Percentiles rank a stretch among this genome's conserved stretches.
Conservation (phyloP, 805 yeast genomes). For the Jamesozyma piceae region DNA sequence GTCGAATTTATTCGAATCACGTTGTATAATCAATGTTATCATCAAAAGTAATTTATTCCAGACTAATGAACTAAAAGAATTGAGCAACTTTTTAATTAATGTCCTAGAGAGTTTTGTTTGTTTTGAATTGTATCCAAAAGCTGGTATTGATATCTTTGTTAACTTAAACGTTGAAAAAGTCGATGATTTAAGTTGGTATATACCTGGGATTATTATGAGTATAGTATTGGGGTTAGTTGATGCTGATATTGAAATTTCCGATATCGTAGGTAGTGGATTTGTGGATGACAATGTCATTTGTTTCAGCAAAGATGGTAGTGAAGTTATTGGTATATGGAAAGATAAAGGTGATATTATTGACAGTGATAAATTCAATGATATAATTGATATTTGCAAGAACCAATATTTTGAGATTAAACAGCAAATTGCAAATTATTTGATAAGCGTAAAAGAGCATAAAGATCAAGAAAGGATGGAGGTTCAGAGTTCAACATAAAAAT, state of each 20-base stretch:
- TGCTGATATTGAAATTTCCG: slow-evolving; percentile 72
- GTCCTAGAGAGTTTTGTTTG: slow-evolving; percentile 33
- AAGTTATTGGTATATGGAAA: slow-evolving; percentile 53
- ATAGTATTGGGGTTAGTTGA: slow-evolving; percentile 71
- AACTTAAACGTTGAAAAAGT: slow-evolving; percentile 40
- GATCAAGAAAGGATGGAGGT: not conserved
- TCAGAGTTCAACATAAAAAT: not conserved
- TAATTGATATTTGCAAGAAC: slow-evolving; percentile 38
- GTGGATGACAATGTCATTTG: slow-evolving; percentile 39
- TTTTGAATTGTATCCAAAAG: slow-evolving; percentile 75
- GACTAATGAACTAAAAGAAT: slow-evolving; percentile 31
- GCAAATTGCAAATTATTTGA: slow-evolving; percentile 14
- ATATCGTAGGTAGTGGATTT: slow-evolving; percentile 61
- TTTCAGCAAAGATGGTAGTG: slow-evolving; percentile 46
- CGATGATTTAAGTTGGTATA: slow-evolving; percentile 14
- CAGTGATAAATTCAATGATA: slow-evolving; percentile 11
- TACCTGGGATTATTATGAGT: slow-evolving; percentile 31
- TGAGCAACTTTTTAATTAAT: slow-evolving; percentile 33
- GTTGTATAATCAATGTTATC: slow-evolving; percentile 54
- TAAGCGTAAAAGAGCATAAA: slow-evolving; percentile 3
- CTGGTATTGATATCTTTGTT: slow-evolving; percentile 72
- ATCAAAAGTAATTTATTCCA: slow-evolving; percentile 29
- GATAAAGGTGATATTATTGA: slow-evolving; percentile 27
- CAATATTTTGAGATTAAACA: slow-evolving; percentile 17
- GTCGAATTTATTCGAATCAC: slow-evolving; percentile 52